Base-by-base conservation (phyloP, 2,329 filamentous ascomycete species). In the Neonectria punicea region DNA sequence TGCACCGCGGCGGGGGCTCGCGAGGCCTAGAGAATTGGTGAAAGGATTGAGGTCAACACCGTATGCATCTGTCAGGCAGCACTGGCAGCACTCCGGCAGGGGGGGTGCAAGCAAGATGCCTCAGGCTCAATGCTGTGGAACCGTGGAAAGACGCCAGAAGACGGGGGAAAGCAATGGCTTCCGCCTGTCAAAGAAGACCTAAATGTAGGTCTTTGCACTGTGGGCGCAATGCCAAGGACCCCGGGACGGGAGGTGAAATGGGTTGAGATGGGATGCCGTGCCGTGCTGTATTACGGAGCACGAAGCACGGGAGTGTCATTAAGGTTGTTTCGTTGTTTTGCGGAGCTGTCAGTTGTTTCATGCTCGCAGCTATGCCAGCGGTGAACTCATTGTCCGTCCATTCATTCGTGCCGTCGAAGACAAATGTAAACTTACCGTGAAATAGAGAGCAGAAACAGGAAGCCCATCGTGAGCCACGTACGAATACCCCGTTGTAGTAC, bases 51-150 rank as follows among this genome's bases (percentile, higher is more conserved):
- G n/a, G 22, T 20, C 51, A 36, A 36, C 56, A 69, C 69, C 66
- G 65, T 65, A 66, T 63, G 66, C 22, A 50, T 28, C 25, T 28
- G 47, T 51, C 9, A 18, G 30, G 25, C 43, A 30, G n/a, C 41
- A 44, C 53, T 20, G 39, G 39, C 53, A 47, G 41, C 41, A 32
- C 53, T 20, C 14, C 30, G 54, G 53, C 39, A 34, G n/a, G 28
- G 14, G 14, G 9, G 30, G 4, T 34, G 13, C 30, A 18, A 34
- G 49, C 30, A 32, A 55, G 55, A 67, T 71, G 67, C 67, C 69
- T 71, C 69, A 71, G 58, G 53, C 51, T 46, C n/a, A 4, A 66
- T 41, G 64, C 49, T 49, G 62, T 67, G 44, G 53, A 66, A 68
- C 65, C 50, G 51, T 49, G 51, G 36, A 61, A 66, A 28, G 16